Evolutionary conservation across 345 rosid genomes (phyloP), one percentile per base, ranked within the genome.

Genomic region (Lenwebbia sp.): DNA sequence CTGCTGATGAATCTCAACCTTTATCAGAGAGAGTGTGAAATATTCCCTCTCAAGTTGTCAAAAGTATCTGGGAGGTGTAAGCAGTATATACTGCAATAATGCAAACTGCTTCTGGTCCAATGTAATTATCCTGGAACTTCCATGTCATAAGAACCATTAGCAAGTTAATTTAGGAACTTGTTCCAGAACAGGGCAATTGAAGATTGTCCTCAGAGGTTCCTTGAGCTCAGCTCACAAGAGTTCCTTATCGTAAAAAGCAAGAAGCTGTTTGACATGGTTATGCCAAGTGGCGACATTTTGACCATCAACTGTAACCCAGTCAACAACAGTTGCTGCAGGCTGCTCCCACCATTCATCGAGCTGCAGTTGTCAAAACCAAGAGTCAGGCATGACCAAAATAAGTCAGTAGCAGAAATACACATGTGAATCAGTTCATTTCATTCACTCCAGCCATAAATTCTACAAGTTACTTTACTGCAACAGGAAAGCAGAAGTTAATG

Each of bases 281-380:
- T 91, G 95, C 99, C 99, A 95, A 83, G 95, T 93, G 85, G 93
- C 95, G 82, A 95, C 98, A 65, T 87, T 93, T 86, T 96, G 95
- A 83, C 98, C 97, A 86, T 95, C 98, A 82, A 96, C 96, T 55
- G 94, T 85, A 47, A 93, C 95, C 98, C 98, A 95, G 89, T 96
- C 98, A 33, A 95, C 98, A 84, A 93, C 93, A 25, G 98, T 92
- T 53, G 98, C 92, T 54, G 99, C 99, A 14, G 99, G 99, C 86
- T 95, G 99, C 90, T 95, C 97, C 98, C 98, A 96, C 96, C 99
- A 96, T 86, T 95, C 98, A 40, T 95, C 94, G 50, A 96, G 92
- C 99, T 95, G 94, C 93, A 84, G 54, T 82, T 82, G n/a, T 82
- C 13, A 76, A 78, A 84, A 86, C 44, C 17, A 75, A 78, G 25